Evolutionary conservation across 352 stramenopile genomes (phyloP), one percentile per base, ranked within the genome.

Genomic region (Phytophthora sp.): DNA sequence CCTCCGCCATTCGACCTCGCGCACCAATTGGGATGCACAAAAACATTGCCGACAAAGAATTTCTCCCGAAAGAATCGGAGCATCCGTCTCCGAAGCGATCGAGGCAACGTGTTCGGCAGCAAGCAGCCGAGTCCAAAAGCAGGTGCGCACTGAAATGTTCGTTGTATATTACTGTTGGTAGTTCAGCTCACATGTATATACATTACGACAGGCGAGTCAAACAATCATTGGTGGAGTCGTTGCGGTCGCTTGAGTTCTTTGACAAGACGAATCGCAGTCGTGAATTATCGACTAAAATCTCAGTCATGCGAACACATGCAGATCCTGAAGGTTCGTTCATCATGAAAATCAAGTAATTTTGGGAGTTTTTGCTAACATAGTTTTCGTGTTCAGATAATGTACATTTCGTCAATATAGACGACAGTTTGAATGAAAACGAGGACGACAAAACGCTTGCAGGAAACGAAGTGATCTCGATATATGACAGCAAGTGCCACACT

Each of bases 321-420:
- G 82, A 89, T n/a, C 82, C 82, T 23, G 82, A 85, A 74, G 82
- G 82, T 84, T 51, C 21, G n/a, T 56, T 13, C 15, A 23, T 11
- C 2, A 46, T 1, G 16, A 23, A 2, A n/a, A 9, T 59, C 35
- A 15, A 56, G 30, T 1, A 4, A 1, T 12, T 59, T 57, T 27
- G 13, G 20, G 16, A 44, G 23, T 6, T 24, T 6, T n/a, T n/a
- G 4, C 12, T 44, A 44, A 44, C n/a, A 23, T 20, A 4, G n/a
- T 35, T 7, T 4, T 44, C 7, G 7, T 21, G 52, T 57, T 15
- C n/a, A 84, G 76, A 76, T 16, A 91, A 91, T 33, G 77, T 91
- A 0, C 82, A 91, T 66, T 91, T 91, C 52, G 82, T 91, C 18
- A 91, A 91, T 58, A 91, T 91, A 21, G 82, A 89, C 49, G 82